phyloP scores from a whole-genome alignment of 805 yeast species.

The Phaffomyces antillensis region DNA sequence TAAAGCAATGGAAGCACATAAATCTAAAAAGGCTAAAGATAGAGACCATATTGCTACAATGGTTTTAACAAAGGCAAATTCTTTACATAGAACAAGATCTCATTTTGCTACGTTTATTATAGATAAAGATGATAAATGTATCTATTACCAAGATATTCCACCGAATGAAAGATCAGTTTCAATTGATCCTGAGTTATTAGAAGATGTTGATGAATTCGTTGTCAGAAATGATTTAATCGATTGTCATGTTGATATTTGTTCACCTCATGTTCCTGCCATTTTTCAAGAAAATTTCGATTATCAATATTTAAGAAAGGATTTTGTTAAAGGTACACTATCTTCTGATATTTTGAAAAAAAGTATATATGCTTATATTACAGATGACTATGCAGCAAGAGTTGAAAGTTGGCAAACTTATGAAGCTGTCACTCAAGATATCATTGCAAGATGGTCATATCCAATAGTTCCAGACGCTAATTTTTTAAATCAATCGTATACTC shows the following conservation, averaged over 20 bases:
- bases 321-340: slow-evolving; percentile 82
- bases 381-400: slow-evolving; percentile 85
- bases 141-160: slow-evolving; percentile 78
- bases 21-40: slow-evolving; percentile 62
- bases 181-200: slow-evolving; percentile 80
- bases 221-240: slow-evolving; percentile 91
- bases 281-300: slow-evolving; percentile 96
- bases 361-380: slow-evolving; percentile 79
- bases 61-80: slow-evolving; percentile 82
- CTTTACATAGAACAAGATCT: slow-evolving; percentile 79
- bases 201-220: slow-evolving; percentile 62
- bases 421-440: slow-evolving; percentile 81
- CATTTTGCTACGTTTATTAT: slow-evolving; percentile 73
- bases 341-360: slow-evolving; percentile 87
- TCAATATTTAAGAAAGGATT: slow-evolving; percentile 78
- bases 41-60: slow-evolving; percentile 91
- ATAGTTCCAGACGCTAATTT: slow-evolving; percentile 81
- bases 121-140: slow-evolving; percentile 67
- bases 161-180: slow-evolving; percentile 42
- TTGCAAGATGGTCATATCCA: slow-evolving; percentile 92
- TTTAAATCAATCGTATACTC: slow-evolving; percentile 64
- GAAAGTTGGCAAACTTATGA: slow-evolving; percentile 92
- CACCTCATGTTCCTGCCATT: slow-evolving; percentile 90
- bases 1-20: slow-evolving; percentile 67
- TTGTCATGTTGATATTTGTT: slow-evolving; percentile 93